Evolutionary conservation across 2,329 filamentous ascomycete species (phyloP).

Genomic region (Escovopsis weberi): DNA sequence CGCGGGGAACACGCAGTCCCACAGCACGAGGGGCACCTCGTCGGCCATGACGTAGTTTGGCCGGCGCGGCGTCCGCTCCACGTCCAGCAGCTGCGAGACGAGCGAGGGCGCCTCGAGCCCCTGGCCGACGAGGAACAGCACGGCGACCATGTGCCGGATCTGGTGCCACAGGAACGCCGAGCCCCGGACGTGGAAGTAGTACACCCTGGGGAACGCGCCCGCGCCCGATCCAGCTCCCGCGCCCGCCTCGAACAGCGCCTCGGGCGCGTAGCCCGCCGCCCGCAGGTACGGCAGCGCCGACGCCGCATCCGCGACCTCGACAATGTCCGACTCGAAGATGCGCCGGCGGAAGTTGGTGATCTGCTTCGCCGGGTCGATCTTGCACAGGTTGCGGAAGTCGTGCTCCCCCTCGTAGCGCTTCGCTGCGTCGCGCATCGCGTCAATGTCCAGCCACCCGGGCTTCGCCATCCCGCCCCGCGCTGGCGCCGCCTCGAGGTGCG

Average conservation of each 20-base stretch:
- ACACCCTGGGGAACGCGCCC: constrained; percentile 47
- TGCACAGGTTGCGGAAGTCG: constrained; percentile 96
- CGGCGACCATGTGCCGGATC: constrained; percentile 82
- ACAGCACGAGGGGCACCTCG: constrained; percentile 80
- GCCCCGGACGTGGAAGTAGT: constrained; percentile 77
- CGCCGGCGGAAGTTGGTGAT: constrained; percentile 67
- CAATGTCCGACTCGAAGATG: constrained; percentile 69
- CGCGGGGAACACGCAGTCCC: constrained; percentile 81
- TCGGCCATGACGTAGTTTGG: constrained; percentile 85
- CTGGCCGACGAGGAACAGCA: constrained; percentile 88
- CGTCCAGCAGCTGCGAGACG: constrained; percentile 61
- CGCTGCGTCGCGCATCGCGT: constrained; percentile 72
- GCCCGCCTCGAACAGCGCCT: constrained; percentile 1
- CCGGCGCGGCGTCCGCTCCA: constrained; percentile 53
- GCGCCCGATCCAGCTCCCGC: background rate
- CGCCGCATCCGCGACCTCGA: constrained; percentile 44
- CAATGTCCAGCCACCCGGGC: constrained; percentile 75
- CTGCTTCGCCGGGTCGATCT: constrained; percentile 80
- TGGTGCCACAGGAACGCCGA: constrained; percentile 97
- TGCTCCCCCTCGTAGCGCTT: constrained; percentile 67
- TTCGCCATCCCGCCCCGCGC: constrained; percentile 17
- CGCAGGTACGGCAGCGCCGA: constrained; percentile 43
- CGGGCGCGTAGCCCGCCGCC: constrained; percentile 18
- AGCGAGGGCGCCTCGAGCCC: constrained; percentile 64
- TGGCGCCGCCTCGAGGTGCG: constrained; percentile 8